A percentile compares a stretch with the other conserved stretches of the same genome.
phyloP scores from a whole-genome alignment of 352 stramenopile genomes.

The Phytophthora constricta region DNA sequence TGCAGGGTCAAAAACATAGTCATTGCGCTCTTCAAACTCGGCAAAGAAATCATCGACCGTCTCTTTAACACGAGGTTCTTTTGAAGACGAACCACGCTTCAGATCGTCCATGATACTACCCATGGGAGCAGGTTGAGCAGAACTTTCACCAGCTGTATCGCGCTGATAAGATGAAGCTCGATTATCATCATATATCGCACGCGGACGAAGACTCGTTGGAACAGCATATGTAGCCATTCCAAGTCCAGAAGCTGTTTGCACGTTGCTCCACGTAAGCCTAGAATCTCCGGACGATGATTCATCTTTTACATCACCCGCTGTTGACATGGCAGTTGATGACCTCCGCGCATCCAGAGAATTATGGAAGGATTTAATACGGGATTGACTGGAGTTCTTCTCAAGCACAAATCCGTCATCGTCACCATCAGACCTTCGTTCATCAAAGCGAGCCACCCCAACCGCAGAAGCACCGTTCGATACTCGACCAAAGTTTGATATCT shows the following conservation, averaged over 20 bases:
- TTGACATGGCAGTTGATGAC: conserved; percentile 27
- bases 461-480: conserved; percentile 9
- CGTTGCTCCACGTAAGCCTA: conserved; percentile 50
- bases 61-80: conserved; percentile 19
- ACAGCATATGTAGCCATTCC: conserved; percentile 52
- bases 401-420: conserved; percentile 33
- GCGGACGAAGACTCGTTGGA: conserved; percentile 41
- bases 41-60: conserved; percentile 81
- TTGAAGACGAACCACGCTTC: conserved; percentile 26
- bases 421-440: conserved; percentile 40
- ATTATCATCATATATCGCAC: conserved; percentile 12
- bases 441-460: conserved; percentile 64
- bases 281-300: conserved; percentile 12
- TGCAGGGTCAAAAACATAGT: conserved; percentile 75
- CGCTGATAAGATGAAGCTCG: conserved; percentile 10
- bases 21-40: conserved; percentile 76
- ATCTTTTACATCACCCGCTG: conserved; percentile 26
- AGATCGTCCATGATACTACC: conserved; percentile 77
- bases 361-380: neutral
- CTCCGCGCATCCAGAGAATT: conserved; percentile 31
- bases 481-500: conserved; percentile 8
- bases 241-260: conserved; percentile 32
- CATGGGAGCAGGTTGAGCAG: conserved; percentile 10
- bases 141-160: conserved; percentile 2
- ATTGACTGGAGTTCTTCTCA: conserved; percentile 10